These are phyloP conservation scores for Cordyceps militaris DNA, from an alignment of 2,329 filamentous ascomycete species.

Conservation along the genomic window DNA sequence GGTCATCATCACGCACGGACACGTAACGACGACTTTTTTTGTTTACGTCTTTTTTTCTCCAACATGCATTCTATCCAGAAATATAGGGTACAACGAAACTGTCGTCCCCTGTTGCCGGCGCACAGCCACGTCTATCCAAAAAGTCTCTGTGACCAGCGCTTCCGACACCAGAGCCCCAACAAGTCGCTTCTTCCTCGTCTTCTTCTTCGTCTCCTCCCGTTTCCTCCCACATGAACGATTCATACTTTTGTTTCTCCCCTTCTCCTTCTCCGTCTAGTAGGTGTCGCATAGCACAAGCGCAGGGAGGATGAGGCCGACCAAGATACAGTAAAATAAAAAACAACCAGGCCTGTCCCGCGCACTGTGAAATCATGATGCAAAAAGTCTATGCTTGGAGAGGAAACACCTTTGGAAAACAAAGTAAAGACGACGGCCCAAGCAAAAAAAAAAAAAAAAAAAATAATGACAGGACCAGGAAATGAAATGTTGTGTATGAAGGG, in stretches of 20 bases:
- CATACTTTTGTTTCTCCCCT: not conserved
- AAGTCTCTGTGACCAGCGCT: not conserved
- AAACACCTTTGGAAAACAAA: not conserved
- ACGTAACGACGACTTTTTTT: not conserved
- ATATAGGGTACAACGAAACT: not conserved
- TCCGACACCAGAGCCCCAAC: not conserved
- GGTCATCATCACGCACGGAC: not conserved
- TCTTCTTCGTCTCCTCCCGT: not conserved
- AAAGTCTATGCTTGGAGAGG: constrained; percentile 7
- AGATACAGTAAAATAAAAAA: not conserved
- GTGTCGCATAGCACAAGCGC: not conserved
- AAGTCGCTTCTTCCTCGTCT: not conserved
- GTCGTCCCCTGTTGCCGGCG: not conserved
- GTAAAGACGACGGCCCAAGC: not conserved
- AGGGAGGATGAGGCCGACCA: not conserved
- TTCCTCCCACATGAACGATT: too few relatives aligned
- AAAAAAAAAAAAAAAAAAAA: not conserved
- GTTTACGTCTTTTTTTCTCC: not conserved
- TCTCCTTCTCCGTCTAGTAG: not conserved
- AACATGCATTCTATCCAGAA: not conserved
- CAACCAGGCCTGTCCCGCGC: not conserved
- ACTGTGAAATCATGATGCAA: constrained; percentile 2
- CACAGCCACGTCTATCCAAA: not conserved
- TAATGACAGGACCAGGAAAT: not conserved
- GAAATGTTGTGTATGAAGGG: not conserved